Conservation (phyloP, 2,329 filamentous ascomycete genomes). For the Colletotrichum liaoningense region DNA sequence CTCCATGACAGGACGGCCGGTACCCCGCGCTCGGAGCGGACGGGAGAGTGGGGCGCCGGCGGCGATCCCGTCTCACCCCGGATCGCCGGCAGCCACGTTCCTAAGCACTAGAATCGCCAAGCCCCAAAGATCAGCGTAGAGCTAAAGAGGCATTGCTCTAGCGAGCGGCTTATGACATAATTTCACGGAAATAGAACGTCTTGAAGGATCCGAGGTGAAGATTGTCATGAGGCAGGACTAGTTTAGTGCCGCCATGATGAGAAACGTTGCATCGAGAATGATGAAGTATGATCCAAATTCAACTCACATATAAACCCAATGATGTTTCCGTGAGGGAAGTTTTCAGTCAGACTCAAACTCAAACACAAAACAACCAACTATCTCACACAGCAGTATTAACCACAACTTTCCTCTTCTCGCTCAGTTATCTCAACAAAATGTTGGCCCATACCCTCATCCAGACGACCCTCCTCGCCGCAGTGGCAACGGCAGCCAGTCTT, state of each 20-base stretch:
- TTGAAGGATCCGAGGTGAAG: neutral
- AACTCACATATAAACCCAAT: neutral
- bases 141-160: neutral
- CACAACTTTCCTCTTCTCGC: neutral
- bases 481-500: neutral
- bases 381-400: neutral
- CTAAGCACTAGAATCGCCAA: slow-evolving; percentile 19
- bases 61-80: neutral
- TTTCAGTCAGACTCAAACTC: neutral
- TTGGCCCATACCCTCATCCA: neutral
- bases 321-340: neutral
- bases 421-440: neutral
- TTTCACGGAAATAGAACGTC: neutral
- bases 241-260: neutral
- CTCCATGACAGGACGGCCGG: neutral
- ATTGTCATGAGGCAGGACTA: neutral
- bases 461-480: neutral
- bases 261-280: neutral
- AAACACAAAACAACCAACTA: neutral
- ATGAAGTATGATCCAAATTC: neutral
- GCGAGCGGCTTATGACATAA: neutral
- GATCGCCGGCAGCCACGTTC: neutral
- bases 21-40: slow-evolving; percentile 14
- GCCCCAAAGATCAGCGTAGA: neutral
- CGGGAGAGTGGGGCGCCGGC: neutral